phyloP scores from a whole-genome alignment of 2,329 filamentous ascomycete species.

The Chaetomiaceae sp. region DNA sequence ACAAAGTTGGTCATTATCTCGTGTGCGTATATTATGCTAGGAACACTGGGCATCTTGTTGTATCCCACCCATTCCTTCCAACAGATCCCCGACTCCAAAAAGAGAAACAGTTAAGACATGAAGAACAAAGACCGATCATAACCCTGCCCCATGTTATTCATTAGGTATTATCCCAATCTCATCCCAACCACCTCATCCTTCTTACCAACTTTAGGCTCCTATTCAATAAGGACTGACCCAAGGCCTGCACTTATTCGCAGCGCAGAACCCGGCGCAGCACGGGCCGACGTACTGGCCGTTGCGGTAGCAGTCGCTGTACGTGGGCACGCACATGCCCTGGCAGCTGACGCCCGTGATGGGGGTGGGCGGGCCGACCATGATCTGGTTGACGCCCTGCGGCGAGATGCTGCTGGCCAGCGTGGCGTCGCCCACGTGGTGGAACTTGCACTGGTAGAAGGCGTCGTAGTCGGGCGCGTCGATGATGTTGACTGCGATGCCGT shows the following conservation, averaged over 20 bases:
- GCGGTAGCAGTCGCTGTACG: constrained; percentile 36
- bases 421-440: constrained; percentile 34
- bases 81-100: too few relatives aligned
- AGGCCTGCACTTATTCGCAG: constrained; percentile 38
- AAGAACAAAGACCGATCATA: too few relatives aligned
- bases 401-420: constrained; percentile 32
- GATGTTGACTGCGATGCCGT: constrained; percentile 30
- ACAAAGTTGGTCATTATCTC: too few relatives aligned
- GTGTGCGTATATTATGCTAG: too few relatives aligned
- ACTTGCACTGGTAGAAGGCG: constrained; percentile 39
- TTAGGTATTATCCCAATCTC: too few relatives aligned
- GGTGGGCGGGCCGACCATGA: constrained; percentile 42
- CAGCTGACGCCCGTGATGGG: constrained; percentile 41
- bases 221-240: constrained; percentile 28
- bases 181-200: too few relatives aligned
- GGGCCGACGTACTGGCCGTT: constrained; percentile 34
- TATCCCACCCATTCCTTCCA: too few relatives aligned
- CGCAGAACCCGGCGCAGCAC: constrained; percentile 43
- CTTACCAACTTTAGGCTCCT: too few relatives aligned
- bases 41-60: too few relatives aligned
- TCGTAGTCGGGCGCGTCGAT: constrained; percentile 38
- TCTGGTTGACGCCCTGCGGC: constrained; percentile 32
- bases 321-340: constrained; percentile 38
- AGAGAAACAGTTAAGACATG: too few relatives aligned
- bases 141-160: too few relatives aligned